A percentile compares a stretch with the other conserved stretches of the same genome.
These are phyloP conservation scores for Fusarium floridanum DNA, from an alignment of 2,329 filamentous ascomycete species.

Conservation along the genomic window DNA sequence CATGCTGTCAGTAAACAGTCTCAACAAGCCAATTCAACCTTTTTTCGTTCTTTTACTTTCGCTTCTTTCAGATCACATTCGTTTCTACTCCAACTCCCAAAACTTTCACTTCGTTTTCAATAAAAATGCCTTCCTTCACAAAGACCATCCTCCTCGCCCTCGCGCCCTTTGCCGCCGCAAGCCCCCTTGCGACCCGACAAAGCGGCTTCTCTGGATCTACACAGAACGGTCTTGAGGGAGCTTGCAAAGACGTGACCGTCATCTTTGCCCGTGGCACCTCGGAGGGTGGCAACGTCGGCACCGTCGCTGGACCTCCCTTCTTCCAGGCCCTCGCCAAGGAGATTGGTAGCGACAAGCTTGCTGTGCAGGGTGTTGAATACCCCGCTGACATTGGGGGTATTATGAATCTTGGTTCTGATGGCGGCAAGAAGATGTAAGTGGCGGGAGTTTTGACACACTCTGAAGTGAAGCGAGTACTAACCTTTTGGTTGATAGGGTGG, in stretches of 20 bases:
- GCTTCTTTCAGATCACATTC: conserved; percentile 20
- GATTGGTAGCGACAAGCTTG: conserved; percentile 59
- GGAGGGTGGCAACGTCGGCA: conserved; percentile 65
- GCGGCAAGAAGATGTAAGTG: conserved; percentile 62
- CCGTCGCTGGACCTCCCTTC: conserved; percentile 63
- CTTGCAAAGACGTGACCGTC: conserved; percentile 58
- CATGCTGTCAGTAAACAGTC: background rate
- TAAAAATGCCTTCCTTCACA: conserved; percentile 34
- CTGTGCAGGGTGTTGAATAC: conserved; percentile 68
- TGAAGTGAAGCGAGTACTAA: background rate
- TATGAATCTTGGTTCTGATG: conserved; percentile 60
- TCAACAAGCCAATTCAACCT: conserved; percentile 24
- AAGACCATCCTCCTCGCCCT: conserved; percentile 40
- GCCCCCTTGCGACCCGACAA: conserved; percentile 36
- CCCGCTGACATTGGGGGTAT: conserved; percentile 60
- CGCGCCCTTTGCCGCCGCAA: conserved; percentile 39
- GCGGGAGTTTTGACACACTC: background rate
- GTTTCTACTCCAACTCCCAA: conserved; percentile 1
- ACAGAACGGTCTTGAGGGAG: conserved; percentile 42
- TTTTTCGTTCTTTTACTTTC: background rate
- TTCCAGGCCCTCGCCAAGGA: conserved; percentile 57
- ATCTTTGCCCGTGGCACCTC: conserved; percentile 70
- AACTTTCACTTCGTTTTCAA: conserved; percentile 11
- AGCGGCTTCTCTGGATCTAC: conserved; percentile 33
- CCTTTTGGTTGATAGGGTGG: conserved; percentile 23